Base-by-base conservation (phyloP, 2,329 filamentous ascomycete species). In the Byssothecium circinans region DNA sequence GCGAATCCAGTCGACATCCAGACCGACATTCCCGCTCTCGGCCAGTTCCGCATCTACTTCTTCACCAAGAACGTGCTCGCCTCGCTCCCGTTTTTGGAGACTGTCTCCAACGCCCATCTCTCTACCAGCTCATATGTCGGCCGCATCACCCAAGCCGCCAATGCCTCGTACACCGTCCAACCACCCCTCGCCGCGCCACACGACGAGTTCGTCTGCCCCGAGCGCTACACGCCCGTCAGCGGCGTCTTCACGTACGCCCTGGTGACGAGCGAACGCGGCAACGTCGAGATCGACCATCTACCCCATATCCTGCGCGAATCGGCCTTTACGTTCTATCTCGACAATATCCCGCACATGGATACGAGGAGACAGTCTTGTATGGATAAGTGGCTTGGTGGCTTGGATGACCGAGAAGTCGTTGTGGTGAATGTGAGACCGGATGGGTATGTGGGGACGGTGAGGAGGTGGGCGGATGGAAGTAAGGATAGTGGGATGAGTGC, bases 1-100 rank as follows among this genome's bases (percentile, higher is more conserved):
- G 84, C 87, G 3, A 91, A 91, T 59, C 87, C 87, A 0, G 82
- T 91, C 34, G 85, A 91, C 57, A 74, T 91, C 22, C 86, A 91
- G 64, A 81, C 89, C 5, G 88, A 91, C 61, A 88, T 91, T 36
- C 88, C 88, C 1, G 81, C 89, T 69, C 75, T 91, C 5, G 85
- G 87, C 20, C 88, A 91, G 62, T 91, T 91, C 74, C 81, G 86
- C 40, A 80, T 90, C 37, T 90, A 88, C 67, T 78, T 91, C 50
- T 80, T 91, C 50, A 80, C 83, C 51, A 82, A 81, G 61, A 78
- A 88, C 58, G 75, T 89, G 2, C 74, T 78, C 45, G 67, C 76
- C 41, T 69, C 76, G 25, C 74, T 73, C 44, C 71, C 74, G 1
- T 88, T 88, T 68, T 74, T 90, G 19, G 74, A 80, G 6, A 76